Evolutionary conservation across 2,329 filamentous ascomycete genomes (phyloP).

Genomic region (Balansia obtecta): DNA sequence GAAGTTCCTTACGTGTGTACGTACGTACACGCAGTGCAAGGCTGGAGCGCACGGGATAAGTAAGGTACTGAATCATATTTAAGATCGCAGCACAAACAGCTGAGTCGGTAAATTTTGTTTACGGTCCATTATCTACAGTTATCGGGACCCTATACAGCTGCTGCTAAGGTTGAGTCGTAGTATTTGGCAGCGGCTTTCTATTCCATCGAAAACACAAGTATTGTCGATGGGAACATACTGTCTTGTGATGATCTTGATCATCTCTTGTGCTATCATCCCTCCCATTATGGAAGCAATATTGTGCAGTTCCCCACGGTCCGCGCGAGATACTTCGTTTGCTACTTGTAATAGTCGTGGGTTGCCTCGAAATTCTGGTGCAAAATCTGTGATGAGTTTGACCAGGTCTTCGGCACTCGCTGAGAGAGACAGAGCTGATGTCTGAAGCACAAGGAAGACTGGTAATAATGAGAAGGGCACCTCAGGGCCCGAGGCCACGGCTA

Average conservation of each 20-base stretch:
- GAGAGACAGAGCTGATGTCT: constrained; percentile 35
- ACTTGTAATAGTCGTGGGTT: constrained; percentile 40
- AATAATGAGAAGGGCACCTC: constrained; percentile 46
- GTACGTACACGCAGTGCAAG: no score
- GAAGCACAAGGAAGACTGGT: constrained; percentile 56
- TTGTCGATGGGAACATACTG: constrained; percentile 63
- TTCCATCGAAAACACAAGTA: constrained; percentile 58
- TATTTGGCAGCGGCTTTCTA: constrained; percentile 48
- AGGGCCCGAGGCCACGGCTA: constrained; percentile 32
- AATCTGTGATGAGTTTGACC: constrained; percentile 29
- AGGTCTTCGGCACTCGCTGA: constrained; percentile 40
- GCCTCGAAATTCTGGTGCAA: constrained; percentile 32
- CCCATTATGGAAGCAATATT: constrained; percentile 82
- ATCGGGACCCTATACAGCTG: neutral
- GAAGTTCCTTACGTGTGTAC: no score
- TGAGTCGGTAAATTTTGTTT: neutral
- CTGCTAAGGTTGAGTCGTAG: constrained; percentile 27
- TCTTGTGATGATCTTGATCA: constrained; percentile 76
- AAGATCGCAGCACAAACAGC: no score
- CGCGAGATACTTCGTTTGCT: constrained; percentile 58
- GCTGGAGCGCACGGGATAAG: no score
- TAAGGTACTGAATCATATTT: no score
- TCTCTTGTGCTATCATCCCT: constrained; percentile 91
- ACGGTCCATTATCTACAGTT: neutral
- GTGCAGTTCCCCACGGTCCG: constrained; percentile 76